These are phyloP conservation scores for Scutellaria galericulata DNA, from an alignment of 257 asterid species.

Conservation along the genomic window DNA sequence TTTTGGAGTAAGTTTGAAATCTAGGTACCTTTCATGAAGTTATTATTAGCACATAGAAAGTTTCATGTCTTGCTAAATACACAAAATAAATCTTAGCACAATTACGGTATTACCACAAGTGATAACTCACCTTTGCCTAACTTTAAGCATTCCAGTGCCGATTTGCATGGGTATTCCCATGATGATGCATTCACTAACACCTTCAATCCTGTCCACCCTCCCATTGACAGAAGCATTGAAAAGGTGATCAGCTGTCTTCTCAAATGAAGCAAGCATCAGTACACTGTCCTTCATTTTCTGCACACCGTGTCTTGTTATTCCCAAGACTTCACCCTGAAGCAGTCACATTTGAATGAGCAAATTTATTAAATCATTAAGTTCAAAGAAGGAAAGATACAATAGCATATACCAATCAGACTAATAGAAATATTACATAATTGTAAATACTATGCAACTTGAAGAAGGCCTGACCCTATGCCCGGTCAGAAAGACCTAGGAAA, in stretches of 20 bases:
- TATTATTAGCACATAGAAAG: not conserved
- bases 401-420: not conserved
- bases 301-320: conserved; percentile 84
- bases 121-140: conserved; percentile 66
- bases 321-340: conserved; percentile 88
- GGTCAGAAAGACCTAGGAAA: no score
- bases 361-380: not conserved
- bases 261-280: conserved; percentile 92
- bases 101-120: not conserved
- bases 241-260: conserved; percentile 85
- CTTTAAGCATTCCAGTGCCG: conserved; percentile 93
- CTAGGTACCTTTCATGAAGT: conserved; percentile 1
- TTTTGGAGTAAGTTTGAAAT: not conserved
- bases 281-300: conserved; percentile 92
- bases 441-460: not conserved
- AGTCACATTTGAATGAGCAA: conserved; percentile 17
- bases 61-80: not conserved
- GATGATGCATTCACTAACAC: conserved; percentile 90
- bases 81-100: not conserved
- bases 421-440: not conserved
- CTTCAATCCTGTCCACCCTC: conserved; percentile 83
- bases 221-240: conserved; percentile 88
- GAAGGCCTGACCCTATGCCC: not conserved
- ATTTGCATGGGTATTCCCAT: conserved; percentile 89
- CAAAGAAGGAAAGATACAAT: conserved; percentile 3